These are phyloP conservation scores for Saitozyma sp. DNA, from an alignment of 768 basidiomycete genomes.

Conservation along the genomic window DNA sequence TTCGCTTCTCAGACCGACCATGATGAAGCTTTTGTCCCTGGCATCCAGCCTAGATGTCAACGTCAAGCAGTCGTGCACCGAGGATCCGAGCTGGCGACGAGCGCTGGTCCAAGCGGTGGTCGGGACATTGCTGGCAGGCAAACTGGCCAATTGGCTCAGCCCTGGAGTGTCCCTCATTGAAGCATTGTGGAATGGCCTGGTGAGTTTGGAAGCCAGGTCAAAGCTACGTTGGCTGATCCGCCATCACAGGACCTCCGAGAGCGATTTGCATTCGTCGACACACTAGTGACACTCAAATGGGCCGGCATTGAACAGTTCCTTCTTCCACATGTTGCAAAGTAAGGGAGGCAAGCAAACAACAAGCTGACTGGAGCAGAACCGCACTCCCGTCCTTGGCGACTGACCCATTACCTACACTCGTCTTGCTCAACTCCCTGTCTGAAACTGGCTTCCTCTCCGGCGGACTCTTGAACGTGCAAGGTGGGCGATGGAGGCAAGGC, in stretches of 20 bases:
- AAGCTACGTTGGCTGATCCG: conserved; percentile 5
- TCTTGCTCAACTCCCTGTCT: conserved; percentile 49
- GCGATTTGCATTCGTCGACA: conserved; percentile 36
- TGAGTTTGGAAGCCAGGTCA: conserved; percentile 12
- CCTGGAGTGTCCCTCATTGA: conserved; percentile 43
- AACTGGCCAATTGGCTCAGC: conserved; percentile 50
- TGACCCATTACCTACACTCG: conserved; percentile 37
- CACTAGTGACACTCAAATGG: conserved; percentile 41
- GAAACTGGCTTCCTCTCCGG: conserved; percentile 42
- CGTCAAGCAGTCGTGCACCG: neutral
- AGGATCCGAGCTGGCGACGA: conserved; percentile 17
- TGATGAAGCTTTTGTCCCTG: conserved; percentile 27
- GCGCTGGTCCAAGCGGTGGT: conserved; percentile 28
- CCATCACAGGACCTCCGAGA: conserved; percentile 22
- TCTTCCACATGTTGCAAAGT: conserved; percentile 45
- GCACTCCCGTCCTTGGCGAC: conserved; percentile 15
- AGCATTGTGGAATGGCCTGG: conserved; percentile 34
- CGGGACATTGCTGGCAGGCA: conserved; percentile 41
- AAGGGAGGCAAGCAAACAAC: conserved; percentile 6
- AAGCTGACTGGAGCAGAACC: conserved; percentile 20
- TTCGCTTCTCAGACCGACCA: conserved; percentile 27
- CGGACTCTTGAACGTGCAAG: conserved; percentile 47
- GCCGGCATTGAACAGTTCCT: conserved; percentile 51
- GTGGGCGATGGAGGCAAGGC: conserved; percentile 44
- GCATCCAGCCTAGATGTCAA: neutral